Evolutionary conservation across 2,329 filamentous ascomycete genomes (phyloP), one percentile per base, ranked within the genome.

Genomic region (Tricladium varicosporioides): DNA sequence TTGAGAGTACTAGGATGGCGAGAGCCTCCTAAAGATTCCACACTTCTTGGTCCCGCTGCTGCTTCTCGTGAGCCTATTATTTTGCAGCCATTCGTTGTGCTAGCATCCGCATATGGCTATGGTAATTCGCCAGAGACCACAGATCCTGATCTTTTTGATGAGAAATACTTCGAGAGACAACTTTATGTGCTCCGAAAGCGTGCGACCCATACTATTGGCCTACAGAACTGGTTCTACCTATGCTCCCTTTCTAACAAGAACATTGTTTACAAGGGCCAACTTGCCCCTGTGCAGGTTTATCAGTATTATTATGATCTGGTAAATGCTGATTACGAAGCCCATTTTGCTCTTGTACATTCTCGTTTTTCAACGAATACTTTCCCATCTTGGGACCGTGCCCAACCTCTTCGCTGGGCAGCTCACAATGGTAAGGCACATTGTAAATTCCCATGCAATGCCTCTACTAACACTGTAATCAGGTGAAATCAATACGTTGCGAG

Each of bases 331-430:
- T 97, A 96, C 74, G 91, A 97, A 79, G 92, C 88, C 62, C 92
- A 97, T 76, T 97, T 97, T 74, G 94, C 93, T 58, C 82, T 97
- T 58, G 93, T 97, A 43, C 93, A 97, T 78, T 97, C 92, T 44
- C 91, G 93, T 68, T 97, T 97, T 78, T 97, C 92, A 31, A 97
- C 93, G 60, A 97, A 97, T 80, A 97, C 93, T 52, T 97, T 97
- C 76, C 93, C 93, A 16, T 96, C 92, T 1, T 97, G 93, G 93
- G 94, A 97, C 75, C 89, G 93, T 77, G 94, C 93, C 60, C 93
- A 97, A 78, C 93, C 93, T 62, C 79, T 97, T 63, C 86, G 93
- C 76, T 97, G 93, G 93, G 92, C 92, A 63, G 93, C 93, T 69
- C 93, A 97, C 80, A 97, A 97, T 74, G 93, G 93, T 80, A 77